Evolutionary conservation across 352 stramenopile genomes (phyloP).

Genomic region (Phytopythium helicoides): DNA sequence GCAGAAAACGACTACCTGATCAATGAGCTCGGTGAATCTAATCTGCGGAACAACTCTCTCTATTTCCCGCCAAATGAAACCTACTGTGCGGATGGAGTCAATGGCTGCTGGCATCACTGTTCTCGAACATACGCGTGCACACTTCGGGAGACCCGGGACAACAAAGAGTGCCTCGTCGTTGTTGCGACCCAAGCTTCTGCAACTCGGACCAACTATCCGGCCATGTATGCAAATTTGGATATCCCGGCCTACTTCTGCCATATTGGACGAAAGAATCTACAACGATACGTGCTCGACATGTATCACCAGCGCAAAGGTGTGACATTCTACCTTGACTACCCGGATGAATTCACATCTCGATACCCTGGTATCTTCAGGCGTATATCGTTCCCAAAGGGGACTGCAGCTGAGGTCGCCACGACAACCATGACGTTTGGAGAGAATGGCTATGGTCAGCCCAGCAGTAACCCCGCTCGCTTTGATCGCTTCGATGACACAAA

Average conservation of each 20-base stretch:
- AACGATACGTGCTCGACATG: conserved; percentile 14
- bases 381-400: conserved; percentile 27
- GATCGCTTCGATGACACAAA: conserved; percentile 12
- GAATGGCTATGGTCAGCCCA: conserved; percentile 31
- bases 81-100: conserved; percentile 18
- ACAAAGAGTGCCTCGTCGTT: conserved; percentile 31
- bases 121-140: conserved; percentile 36
- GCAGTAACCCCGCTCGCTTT: conserved; percentile 29
- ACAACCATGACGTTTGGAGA: conserved; percentile 30
- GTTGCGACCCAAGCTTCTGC: conserved; percentile 19
- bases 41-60: conserved; percentile 9
- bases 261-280: conserved; percentile 11
- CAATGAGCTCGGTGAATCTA: conserved; percentile 1
- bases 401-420: conserved; percentile 8
- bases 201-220: conserved; percentile 22
- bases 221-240: conserved; percentile 27
- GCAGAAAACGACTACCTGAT: conserved; percentile 27
- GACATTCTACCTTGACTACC: conserved; percentile 51
- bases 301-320: conserved; percentile 14
- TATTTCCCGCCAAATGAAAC: conserved; percentile 20
- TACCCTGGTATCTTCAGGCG: conserved; percentile 25
- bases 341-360: conserved; percentile 29
- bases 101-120: conserved; percentile 36
- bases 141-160: conserved; percentile 8
- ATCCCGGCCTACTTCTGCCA: conserved; percentile 50